Conservation (phyloP, 225 moss, liverwort and hornwort species). For the Bryum argenteum region DNA sequence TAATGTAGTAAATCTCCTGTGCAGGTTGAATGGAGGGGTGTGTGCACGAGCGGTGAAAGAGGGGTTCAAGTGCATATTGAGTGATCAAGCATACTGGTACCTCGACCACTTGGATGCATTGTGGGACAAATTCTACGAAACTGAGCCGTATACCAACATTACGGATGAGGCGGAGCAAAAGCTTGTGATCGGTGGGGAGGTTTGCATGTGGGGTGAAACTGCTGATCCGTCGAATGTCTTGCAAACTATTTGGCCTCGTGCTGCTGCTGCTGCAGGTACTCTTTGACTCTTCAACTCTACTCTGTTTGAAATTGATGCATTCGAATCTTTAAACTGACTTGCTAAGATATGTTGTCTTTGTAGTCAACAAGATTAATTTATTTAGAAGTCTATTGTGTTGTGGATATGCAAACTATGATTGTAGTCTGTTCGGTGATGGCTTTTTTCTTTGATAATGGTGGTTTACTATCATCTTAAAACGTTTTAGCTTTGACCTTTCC, state of each 20-base stretch:
- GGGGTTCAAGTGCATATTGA: slow-evolving; percentile 75
- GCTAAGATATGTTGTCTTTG: no score
- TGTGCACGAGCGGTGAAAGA: slow-evolving; percentile 56
- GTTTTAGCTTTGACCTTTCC: no score
- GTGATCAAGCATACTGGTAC: slow-evolving; percentile 95
- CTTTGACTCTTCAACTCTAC: neutral
- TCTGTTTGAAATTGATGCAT: neutral
- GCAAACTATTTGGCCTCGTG: slow-evolving; percentile 96
- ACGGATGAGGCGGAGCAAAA: slow-evolving; percentile 40
- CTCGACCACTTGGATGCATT: slow-evolving; percentile 83
- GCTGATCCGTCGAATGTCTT: slow-evolving; percentile 73
- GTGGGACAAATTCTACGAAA: slow-evolving; percentile 79
- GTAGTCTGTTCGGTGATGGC: no score
- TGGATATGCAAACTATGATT: no score
- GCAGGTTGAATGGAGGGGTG: slow-evolving; percentile 70
- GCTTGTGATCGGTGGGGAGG: slow-evolving; percentile 86
- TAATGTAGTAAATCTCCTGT: neutral
- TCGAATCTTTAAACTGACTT: no score
- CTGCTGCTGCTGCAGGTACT: slow-evolving; percentile 94
- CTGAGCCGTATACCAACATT: slow-evolving; percentile 61
- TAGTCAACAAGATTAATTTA: no score
- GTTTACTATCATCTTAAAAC: no score
- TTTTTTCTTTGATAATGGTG: no score
- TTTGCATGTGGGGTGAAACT: slow-evolving; percentile 99
- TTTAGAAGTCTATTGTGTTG: no score